Evolutionary conservation across 257 asterid species (phyloP), one percentile per base, ranked within the genome.

Genomic region (Agastache rugosa): DNA sequence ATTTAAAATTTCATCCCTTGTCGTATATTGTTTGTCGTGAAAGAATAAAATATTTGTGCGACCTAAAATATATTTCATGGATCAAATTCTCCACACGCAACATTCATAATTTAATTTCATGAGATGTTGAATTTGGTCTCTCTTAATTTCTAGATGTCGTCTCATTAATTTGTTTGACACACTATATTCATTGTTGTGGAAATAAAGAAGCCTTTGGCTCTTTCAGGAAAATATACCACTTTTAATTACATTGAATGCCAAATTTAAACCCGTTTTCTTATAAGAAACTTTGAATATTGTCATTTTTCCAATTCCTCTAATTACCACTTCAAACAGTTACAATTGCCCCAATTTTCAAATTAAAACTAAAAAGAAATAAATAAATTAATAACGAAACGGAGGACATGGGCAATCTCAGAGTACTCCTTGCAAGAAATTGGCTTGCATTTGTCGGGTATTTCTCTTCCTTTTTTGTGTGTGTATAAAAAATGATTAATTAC

Each of bases 381-480:
- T 1, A n/a, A 10, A 61, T 19, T 2, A 2, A 61, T 20, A 41
- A 67, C 11, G 44, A 9, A 39, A 39, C 1, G 11, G 42, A 39
- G 3, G 2, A 39, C 12, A 92, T 93, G 97, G 98, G 93, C 37
- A 71, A 82, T 67, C 72, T 80, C 68, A 89, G 85, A 72, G 90
- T 88, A 67, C 34, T 93, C 12, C 44, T 39, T 22, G 91, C 93
- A 23, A 86, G 91, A 76, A 83, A 86, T 74, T 53, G 88, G 83
- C 87, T 91, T 84, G 68, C 91, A 67, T 63, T 93, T 34, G 20
- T 89, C 34, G 97, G 98, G 98, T 91, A 81, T 2, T 67, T 37
- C 14, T 27, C 0, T 67, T 27, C 54, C 2, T 47, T 5, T 45
- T 47, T 45, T 12, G 17, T 47, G 53, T 14, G 19, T 47, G 44